A percentile compares a stretch with the other conserved stretches of the same genome.
Evolutionary conservation across 192 early-diverging fungal genomes (phyloP).

Genomic region (Kickxella alabastrina): DNA sequence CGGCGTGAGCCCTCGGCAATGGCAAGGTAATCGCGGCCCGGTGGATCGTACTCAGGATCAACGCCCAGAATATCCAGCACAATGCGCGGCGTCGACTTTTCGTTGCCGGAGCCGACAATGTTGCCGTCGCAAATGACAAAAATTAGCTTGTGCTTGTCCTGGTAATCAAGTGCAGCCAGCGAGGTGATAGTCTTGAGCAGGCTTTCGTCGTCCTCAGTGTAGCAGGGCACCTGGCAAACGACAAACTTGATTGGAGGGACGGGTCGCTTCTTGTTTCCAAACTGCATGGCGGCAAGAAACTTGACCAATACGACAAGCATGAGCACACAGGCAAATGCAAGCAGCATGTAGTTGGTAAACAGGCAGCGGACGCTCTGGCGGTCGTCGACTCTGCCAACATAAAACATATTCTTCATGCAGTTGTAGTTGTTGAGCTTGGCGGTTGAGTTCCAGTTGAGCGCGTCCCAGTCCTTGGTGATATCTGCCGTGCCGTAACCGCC

Average conservation of each 20-base stretch:
- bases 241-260: constrained; percentile 89
- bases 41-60: constrained; percentile 69
- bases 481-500: constrained; percentile 5
- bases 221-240: constrained; percentile 90
- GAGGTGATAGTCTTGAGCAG: constrained; percentile 77
- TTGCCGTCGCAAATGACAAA: constrained; percentile 84
- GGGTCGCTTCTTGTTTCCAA: constrained; percentile 59
- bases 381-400: constrained; percentile 71
- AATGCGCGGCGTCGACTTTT: constrained; percentile 85
- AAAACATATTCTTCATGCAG: constrained; percentile 79
- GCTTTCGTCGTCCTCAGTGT: constrained; percentile 84
- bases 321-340: constrained; percentile 65
- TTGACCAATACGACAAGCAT: constrained; percentile 71
- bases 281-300: constrained; percentile 70
- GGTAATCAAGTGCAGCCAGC: constrained; percentile 65
- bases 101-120: constrained; percentile 92
- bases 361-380: constrained; percentile 64
- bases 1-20: constrained; percentile 86
- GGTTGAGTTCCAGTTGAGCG: neutral
- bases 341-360: constrained; percentile 76
- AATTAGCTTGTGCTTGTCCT: constrained; percentile 81
- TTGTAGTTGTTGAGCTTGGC: constrained; percentile 10
- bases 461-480: constrained; percentile 13
- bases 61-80: constrained; percentile 86
- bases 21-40: constrained; percentile 76